Conservation (phyloP, 345 rosid species). For the Erysimum cheiranthoides region DNA sequence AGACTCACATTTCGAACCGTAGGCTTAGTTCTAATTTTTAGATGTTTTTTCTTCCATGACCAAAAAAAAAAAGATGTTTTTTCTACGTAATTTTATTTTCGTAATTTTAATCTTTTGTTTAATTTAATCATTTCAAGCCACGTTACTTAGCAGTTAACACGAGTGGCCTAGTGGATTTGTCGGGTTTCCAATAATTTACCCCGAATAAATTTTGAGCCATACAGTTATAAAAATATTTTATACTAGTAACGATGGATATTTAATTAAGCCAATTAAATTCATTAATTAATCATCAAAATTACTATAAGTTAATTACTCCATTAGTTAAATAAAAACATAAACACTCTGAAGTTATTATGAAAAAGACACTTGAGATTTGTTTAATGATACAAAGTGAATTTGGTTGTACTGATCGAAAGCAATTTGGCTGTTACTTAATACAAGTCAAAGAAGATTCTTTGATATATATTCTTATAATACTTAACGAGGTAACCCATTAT, state of each 20-base stretch:
- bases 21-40: background rate
- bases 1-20: constrained; percentile 24
- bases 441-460: constrained; percentile 37
- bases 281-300: background rate
- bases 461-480: background rate
- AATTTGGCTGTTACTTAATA: constrained; percentile 29
- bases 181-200: constrained; percentile 24
- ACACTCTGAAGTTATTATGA: background rate
- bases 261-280: background rate
- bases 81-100: background rate
- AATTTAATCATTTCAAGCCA: constrained; percentile 22
- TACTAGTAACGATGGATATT: constrained; percentile 35
- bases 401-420: constrained; percentile 15
- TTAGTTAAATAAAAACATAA: background rate
- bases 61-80: too few species aligned
- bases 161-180: constrained; percentile 40
- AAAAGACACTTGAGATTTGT: background rate
- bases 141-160: constrained; percentile 28
- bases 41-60: background rate
- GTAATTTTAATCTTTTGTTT: background rate
- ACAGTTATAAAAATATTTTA: background rate
- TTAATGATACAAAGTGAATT: constrained; percentile 7
- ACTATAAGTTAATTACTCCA: constrained; percentile 1
- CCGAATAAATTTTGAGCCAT: constrained; percentile 1
- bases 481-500: background rate